These are phyloP conservation scores for Lactarius sp. DNA, from an alignment of 768 basidiomycete genomes.

Conservation along the genomic window DNA sequence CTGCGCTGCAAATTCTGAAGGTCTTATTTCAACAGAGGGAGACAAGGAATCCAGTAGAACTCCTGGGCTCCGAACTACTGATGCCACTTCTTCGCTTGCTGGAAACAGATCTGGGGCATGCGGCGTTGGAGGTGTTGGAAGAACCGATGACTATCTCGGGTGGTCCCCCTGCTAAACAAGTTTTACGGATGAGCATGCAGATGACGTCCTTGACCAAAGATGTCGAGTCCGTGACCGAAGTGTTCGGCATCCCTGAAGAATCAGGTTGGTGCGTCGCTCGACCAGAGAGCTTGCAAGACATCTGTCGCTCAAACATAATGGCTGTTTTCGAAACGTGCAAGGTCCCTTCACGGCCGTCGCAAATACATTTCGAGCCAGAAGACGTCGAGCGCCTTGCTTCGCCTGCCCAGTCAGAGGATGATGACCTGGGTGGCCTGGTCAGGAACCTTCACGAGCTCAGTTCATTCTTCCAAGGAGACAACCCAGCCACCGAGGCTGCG, in stretches of 20 bases:
- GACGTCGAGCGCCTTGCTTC: conserved; percentile 38
- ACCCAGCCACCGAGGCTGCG: background rate
- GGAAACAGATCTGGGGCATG: conserved; percentile 78
- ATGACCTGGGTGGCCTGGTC: conserved; percentile 73
- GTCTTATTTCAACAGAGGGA: conserved; percentile 84
- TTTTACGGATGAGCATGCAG: conserved; percentile 91
- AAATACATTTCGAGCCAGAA: conserved; percentile 68
- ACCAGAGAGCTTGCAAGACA: conserved; percentile 51
- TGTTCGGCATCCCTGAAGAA: conserved; percentile 77
- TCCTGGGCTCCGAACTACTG: conserved; percentile 78
- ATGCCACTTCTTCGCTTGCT: conserved; percentile 87
- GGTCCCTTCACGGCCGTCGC: conserved; percentile 60
- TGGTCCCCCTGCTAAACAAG: conserved; percentile 74
- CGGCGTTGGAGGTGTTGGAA: conserved; percentile 91
- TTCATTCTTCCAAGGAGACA: conserved; percentile 60
- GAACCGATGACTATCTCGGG: conserved; percentile 79
- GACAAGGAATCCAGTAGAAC: conserved; percentile 64
- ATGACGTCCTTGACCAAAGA: conserved; percentile 41
- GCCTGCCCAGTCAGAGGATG: conserved; percentile 40
- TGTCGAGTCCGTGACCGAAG: conserved; percentile 54
- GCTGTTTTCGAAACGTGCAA: conserved; percentile 85
- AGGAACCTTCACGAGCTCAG: conserved; percentile 73
- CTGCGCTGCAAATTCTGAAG: conserved; percentile 84
- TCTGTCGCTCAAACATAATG: conserved; percentile 72
- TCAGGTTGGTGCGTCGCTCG: conserved; percentile 87